A percentile compares a stretch with the other conserved stretches of the same genome.
Evolutionary conservation across 169 alveolate species (phyloP).

Genomic region (Plasmodium gallinaceum): DNA sequence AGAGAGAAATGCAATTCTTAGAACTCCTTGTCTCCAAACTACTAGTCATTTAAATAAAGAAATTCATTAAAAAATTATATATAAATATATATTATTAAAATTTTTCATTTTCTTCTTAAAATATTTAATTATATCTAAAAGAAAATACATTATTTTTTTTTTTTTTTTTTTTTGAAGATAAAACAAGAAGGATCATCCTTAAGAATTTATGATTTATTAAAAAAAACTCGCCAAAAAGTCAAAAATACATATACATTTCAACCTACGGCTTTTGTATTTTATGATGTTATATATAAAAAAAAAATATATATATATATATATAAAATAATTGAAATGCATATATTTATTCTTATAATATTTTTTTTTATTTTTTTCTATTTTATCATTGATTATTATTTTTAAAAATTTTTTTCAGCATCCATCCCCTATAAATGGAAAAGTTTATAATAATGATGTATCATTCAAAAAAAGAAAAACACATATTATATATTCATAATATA

Average conservation of each 20-base stretch:
- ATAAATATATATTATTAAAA: background rate
- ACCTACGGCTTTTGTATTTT: slow-evolving; percentile 85
- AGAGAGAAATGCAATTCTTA: slow-evolving; percentile 82
- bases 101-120: too few relatives aligned
- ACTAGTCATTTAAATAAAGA: slow-evolving; percentile 68
- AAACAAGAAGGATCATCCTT: slow-evolving; percentile 84
- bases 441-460: slow-evolving; percentile 61
- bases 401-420: slow-evolving; percentile 37
- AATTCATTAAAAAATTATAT: too few relatives aligned
- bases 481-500: background rate
- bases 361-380: background rate
- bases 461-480: background rate
- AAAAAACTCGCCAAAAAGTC: slow-evolving; percentile 79
- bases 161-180: slow-evolving; percentile 69
- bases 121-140: too few relatives aligned
- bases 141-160: background rate
- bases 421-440: slow-evolving; percentile 74
- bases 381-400: background rate
- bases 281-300: slow-evolving; percentile 76
- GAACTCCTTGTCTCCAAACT: slow-evolving; percentile 84
- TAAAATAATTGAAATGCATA: background rate
- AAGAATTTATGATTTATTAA: slow-evolving; percentile 80
- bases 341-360: background rate
- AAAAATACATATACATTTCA: slow-evolving; percentile 79
- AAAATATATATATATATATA: slow-evolving; percentile 15